phyloP scores from a whole-genome alignment of 1,139 yeast species.

The Kurtzmaniella quercitrusa region DNA sequence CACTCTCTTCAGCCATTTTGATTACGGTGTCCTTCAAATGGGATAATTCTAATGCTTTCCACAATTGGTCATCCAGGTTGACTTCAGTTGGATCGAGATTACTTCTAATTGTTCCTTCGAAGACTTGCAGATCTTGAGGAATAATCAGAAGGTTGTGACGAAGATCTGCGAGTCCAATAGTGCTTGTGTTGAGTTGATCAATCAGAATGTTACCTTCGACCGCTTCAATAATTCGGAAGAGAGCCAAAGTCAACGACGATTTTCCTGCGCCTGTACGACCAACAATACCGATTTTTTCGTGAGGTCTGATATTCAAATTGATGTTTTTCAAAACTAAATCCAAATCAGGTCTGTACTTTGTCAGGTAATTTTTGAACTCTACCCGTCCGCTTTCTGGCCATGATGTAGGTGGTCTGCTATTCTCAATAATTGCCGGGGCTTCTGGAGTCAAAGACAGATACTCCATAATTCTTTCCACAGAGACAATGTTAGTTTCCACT shows the following conservation, averaged over 20 bases:
- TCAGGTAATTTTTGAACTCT: slow-evolving; percentile 67
- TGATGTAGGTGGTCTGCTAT: slow-evolving; percentile 57
- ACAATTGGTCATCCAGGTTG: slow-evolving; percentile 70
- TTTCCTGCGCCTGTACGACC: slow-evolving; percentile 98
- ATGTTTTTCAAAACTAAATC: slow-evolving; percentile 77
- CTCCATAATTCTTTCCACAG: slow-evolving; percentile 92
- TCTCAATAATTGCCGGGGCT: slow-evolving; percentile 73
- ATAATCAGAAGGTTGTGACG: slow-evolving; percentile 84
- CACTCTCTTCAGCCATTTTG: slow-evolving; percentile 46
- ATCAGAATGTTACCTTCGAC: slow-evolving; percentile 66
- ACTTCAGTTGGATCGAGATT: slow-evolving; percentile 81
- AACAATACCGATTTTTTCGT: slow-evolving; percentile 91
- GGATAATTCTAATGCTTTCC: slow-evolving; percentile 82
- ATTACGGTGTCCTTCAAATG: slow-evolving; percentile 75
- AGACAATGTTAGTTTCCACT: slow-evolving; percentile 93
- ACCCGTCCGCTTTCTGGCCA: slow-evolving; percentile 86
- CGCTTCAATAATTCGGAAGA: slow-evolving; percentile 88
- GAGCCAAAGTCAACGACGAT: slow-evolving; percentile 82
- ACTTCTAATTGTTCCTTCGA: slow-evolving; percentile 84
- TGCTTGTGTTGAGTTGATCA: slow-evolving; percentile 64
- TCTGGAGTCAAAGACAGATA: slow-evolving; percentile 73
- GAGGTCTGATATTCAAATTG: slow-evolving; percentile 60
- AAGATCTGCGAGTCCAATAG: slow-evolving; percentile 77
- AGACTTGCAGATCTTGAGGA: slow-evolving; percentile 96
- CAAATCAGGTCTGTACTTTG: slow-evolving; percentile 80